A percentile compares a stretch with the other conserved stretches of the same genome.
Evolutionary conservation across 768 basidiomycete genomes (phyloP).

Genomic region (Naematelia aurantialba): DNA sequence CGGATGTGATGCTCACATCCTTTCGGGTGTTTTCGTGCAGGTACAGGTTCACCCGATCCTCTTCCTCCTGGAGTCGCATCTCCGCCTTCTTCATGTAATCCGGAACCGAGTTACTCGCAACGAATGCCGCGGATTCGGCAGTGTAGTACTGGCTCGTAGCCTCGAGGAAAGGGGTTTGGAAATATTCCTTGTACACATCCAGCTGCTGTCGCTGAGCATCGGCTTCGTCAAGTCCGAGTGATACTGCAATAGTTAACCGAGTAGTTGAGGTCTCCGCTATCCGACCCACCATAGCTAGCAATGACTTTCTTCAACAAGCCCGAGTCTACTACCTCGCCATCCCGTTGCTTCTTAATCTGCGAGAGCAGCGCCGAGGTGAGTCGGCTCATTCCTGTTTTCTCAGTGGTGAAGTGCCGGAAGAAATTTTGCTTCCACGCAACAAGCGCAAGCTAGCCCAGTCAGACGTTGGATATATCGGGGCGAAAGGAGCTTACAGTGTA

Average conservation of each 20-base stretch:
- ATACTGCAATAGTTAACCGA: constrained; percentile 54
- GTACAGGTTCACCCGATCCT: constrained; percentile 90
- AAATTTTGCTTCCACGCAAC: constrained; percentile 94
- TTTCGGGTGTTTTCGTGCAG: constrained; percentile 85
- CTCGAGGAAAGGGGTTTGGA: constrained; percentile 81
- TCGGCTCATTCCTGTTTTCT: constrained; percentile 56
- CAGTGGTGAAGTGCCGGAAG: constrained; percentile 54
- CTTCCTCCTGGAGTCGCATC: constrained; percentile 85
- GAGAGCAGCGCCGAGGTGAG: constrained; percentile 81
- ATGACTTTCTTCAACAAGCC: constrained; percentile 89
- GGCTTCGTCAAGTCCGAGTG: constrained; percentile 84
- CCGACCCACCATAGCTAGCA: constrained; percentile 66
- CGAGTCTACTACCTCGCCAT: constrained; percentile 90
- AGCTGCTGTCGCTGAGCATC: constrained; percentile 81
- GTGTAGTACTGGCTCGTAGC: constrained; percentile 89
- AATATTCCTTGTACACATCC: constrained; percentile 86
- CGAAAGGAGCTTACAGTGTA: constrained; percentile 70
- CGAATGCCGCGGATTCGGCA: constrained; percentile 83
- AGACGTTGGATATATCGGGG: not conserved
- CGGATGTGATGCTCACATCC: constrained; percentile 51
- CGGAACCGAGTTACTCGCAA: constrained; percentile 79
- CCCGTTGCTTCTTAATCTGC: constrained; percentile 86
- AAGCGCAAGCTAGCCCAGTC: constrained; percentile 70
- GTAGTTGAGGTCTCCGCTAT: not conserved
- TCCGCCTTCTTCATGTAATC: constrained; percentile 96